phyloP scores from a whole-genome alignment of 305 asterid genomes.

The Solanum hybrid region DNA sequence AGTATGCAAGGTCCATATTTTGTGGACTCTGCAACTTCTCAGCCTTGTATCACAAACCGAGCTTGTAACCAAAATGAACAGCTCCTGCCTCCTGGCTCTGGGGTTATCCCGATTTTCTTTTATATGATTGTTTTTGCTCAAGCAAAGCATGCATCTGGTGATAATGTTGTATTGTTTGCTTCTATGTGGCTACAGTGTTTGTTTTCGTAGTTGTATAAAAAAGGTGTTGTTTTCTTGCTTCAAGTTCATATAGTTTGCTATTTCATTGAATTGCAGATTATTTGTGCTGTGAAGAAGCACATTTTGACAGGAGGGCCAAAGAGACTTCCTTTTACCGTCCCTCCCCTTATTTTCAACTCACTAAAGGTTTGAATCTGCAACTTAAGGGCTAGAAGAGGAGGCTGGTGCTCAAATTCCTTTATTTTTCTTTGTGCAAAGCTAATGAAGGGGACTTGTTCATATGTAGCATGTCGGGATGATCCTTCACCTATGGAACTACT shows the following conservation, averaged over 20 bases:
- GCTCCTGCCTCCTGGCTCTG: neutral
- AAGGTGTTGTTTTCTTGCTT: neutral
- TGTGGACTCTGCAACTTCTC: neutral
- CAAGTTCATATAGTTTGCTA: neutral
- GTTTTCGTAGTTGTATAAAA: neutral
- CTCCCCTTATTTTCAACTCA: slow-evolving; percentile 81
- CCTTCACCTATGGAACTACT: neutral
- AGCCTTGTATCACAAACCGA: neutral
- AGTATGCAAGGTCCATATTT: neutral
- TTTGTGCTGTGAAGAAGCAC: slow-evolving; percentile 80
- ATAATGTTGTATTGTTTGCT: neutral
- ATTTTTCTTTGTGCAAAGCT: neutral
- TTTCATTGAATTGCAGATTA: slow-evolving; percentile 51
- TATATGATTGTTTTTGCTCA: neutral
- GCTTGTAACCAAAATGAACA: neutral
- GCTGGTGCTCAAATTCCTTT: neutral
- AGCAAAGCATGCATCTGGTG: neutral
- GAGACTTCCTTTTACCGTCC: slow-evolving; percentile 86
- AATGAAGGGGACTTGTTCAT: neutral
- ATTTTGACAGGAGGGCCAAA: slow-evolving; percentile 79
- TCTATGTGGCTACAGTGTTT: neutral
- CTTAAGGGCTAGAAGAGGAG: neutral
- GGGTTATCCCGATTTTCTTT: neutral
- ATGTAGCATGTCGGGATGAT: neutral
- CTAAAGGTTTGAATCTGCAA: slow-evolving; percentile 52